Evolutionary conservation across 177 flowering plant species (phyloP).

Genomic region (Vitis hybrid): DNA sequence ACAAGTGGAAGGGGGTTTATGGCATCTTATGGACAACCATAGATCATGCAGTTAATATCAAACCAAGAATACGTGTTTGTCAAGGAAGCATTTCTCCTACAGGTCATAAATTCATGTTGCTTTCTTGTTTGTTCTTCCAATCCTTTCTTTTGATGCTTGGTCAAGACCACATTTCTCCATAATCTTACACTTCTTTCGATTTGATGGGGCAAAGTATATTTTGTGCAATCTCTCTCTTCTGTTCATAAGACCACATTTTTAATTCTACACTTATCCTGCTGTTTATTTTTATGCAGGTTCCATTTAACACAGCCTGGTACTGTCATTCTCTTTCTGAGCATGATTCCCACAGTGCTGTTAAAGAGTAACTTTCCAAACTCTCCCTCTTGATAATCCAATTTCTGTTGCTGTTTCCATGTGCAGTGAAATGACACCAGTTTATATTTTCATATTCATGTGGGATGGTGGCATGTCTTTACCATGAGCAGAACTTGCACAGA

Average conservation of each 20-base stretch:
- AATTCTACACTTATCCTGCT: neutral
- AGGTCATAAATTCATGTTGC: too few relatives aligned
- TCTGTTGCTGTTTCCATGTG: too few relatives aligned
- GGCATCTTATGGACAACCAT: slow-evolving; percentile 64
- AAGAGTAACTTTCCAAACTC: slow-evolving; percentile 18
- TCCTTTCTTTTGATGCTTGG: too few relatives aligned
- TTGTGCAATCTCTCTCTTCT: neutral
- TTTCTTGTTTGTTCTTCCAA: too few relatives aligned
- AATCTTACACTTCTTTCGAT: too few relatives aligned
- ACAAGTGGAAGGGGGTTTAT: slow-evolving; percentile 54
- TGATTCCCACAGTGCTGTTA: slow-evolving; percentile 51
- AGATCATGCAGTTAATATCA: slow-evolving; percentile 63
- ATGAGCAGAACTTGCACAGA: too few relatives aligned
- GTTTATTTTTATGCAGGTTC: slow-evolving; percentile 36
- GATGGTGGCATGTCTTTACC: too few relatives aligned
- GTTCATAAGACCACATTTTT: neutral
- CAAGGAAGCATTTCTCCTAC: slow-evolving; percentile 31
- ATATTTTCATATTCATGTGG: too few relatives aligned
- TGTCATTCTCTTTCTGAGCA: slow-evolving; percentile 55
- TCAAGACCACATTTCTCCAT: too few relatives aligned
- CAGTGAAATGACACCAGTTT: too few relatives aligned
- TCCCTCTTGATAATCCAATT: too few relatives aligned
- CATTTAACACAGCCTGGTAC: slow-evolving; percentile 38
- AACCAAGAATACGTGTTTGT: slow-evolving; percentile 42
- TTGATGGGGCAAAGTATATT: neutral